phyloP scores from a whole-genome alignment of 306 rosid genomes.

The Cucurbita pepo region DNA sequence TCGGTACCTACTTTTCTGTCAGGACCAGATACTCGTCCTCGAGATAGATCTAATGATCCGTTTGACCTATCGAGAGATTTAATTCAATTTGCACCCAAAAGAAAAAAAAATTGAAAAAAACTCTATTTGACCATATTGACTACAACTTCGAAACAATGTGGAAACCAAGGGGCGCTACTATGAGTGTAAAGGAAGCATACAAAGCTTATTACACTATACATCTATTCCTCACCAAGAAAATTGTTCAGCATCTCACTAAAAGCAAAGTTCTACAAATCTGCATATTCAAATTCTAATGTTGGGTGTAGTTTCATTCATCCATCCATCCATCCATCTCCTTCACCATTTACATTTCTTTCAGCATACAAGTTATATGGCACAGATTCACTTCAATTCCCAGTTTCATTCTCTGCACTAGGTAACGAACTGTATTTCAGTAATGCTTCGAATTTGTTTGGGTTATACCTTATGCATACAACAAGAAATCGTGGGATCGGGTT shows the following conservation, averaged over 20 bases:
- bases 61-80: neutral
- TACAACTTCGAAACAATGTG: neutral
- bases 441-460: neutral
- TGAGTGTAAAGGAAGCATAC: neutral
- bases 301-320: neutral
- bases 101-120: no score
- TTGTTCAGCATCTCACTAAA: neutral
- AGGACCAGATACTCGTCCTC: no score
- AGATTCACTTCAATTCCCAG: neutral
- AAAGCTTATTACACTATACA: constrained; percentile 1
- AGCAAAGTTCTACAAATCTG: neutral
- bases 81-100: no score
- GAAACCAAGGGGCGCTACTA: no score
- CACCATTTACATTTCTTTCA: neutral
- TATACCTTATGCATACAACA: neutral
- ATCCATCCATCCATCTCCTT: neutral
- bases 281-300: neutral
- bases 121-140: neutral
- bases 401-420: neutral
- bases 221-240: constrained; percentile 3
- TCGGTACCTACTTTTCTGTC: no score
- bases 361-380: neutral
- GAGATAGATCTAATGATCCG: no score
- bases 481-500: neutral
- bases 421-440: neutral